Evolutionary conservation across 768 basidiomycete genomes (phyloP).

Genomic region (Rhodotorula taiwanensis): DNA sequence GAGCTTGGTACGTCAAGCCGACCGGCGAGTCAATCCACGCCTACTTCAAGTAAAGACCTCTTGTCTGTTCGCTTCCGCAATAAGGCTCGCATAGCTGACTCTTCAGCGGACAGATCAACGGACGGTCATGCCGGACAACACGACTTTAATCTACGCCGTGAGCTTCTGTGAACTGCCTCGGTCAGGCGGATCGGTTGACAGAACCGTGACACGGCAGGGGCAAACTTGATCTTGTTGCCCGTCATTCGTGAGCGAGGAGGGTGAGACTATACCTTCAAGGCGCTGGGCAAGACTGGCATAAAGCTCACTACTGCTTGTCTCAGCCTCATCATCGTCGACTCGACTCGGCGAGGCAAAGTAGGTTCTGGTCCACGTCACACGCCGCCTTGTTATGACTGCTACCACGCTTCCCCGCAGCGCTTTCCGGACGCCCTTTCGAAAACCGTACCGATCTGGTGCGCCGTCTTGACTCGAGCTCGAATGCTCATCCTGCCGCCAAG

Average conservation of each 20-base stretch:
- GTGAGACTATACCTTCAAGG: conserved; percentile 45
- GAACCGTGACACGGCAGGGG: too few relatives aligned
- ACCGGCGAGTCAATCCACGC: conserved; percentile 49
- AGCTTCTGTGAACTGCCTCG: too few relatives aligned
- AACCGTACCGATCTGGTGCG: conserved; percentile 90
- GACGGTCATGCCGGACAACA: conserved; percentile 39
- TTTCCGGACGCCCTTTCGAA: conserved; percentile 91
- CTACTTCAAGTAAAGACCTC: conserved; percentile 7
- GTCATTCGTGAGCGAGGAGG: conserved; percentile 55
- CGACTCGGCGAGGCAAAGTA: conserved; percentile 77
- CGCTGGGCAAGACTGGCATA: not conserved
- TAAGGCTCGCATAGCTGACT: conserved; percentile 38
- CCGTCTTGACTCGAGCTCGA: conserved; percentile 62
- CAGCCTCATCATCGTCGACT: conserved; percentile 81
- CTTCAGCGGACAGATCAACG: conserved; percentile 24
- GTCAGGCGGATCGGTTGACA: too few relatives aligned
- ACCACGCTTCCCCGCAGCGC: too few relatives aligned
- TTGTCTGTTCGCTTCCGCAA: not conserved
- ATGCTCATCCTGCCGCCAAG: conserved; percentile 12
- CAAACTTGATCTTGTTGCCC: conserved; percentile 72
- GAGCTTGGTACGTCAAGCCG: conserved; percentile 86
- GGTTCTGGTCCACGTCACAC: too few relatives aligned
- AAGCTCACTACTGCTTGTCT: not conserved
- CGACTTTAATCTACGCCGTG: conserved; percentile 70
- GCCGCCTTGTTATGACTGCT: too few relatives aligned